A percentile compares a stretch with the other conserved stretches of the same genome.
phyloP scores from a whole-genome alignment of 768 basidiomycete genomes.

The Lactarius akahatsu region DNA sequence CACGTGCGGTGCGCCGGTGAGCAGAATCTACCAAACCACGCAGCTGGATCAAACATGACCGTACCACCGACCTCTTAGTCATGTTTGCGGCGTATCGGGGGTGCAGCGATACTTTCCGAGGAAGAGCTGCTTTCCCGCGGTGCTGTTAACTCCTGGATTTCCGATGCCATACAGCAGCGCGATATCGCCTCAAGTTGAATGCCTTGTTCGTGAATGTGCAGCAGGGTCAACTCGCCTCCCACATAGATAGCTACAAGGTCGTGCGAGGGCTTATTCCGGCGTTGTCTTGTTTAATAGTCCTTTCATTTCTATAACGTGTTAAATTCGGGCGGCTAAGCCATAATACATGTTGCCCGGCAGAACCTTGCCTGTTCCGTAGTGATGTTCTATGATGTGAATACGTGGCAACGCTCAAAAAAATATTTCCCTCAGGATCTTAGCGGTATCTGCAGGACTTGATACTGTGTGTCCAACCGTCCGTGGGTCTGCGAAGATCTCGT shows the following conservation, averaged over 20 bases:
- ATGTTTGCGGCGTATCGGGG: constrained; percentile 16
- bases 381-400: not conserved
- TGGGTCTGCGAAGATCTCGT: constrained; percentile 82
- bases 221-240: not conserved
- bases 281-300: not conserved
- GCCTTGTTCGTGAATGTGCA: not conserved
- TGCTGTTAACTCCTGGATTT: constrained; percentile 8
- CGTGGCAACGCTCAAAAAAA: constrained; percentile 44
- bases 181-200: not conserved
- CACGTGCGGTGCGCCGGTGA: constrained; percentile 40
- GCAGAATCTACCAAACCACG: not conserved
- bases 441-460: constrained; percentile 70
- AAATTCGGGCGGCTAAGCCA: not conserved
- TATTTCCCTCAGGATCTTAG: constrained; percentile 61
- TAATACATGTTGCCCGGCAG: not conserved
- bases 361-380: not conserved
- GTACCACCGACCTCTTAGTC: constrained; percentile 1
- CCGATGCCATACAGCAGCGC: constrained; percentile 12
- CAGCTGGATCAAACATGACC: not conserved
- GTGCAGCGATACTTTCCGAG: constrained; percentile 6
- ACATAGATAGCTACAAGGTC: not conserved
- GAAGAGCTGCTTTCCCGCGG: constrained; percentile 11
- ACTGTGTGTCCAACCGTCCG: constrained; percentile 90
- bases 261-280: too few species aligned
- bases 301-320: not conserved